Evolutionary conservation across 768 basidiomycete species (phyloP), one percentile per base, ranked within the genome.

Genomic region (Trametes sanguinea): DNA sequence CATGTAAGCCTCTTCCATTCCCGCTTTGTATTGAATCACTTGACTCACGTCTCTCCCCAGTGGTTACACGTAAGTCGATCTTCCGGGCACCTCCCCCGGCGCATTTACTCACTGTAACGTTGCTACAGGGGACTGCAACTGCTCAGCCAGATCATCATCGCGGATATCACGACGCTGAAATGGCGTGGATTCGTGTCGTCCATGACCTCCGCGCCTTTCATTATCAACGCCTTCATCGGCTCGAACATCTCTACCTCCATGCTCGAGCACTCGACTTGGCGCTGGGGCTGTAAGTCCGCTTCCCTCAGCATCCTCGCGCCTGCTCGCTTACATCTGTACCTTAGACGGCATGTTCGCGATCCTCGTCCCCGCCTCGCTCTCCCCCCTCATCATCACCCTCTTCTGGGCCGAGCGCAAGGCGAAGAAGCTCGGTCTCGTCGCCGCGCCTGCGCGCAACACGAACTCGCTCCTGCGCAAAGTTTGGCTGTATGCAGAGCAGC

Each of bases 171-270:
- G 11, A 65, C 69, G 10, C 67, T 73, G 32, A 68, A 71, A 47
- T 73, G 70, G 71, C 66, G 72, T 37, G 72, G 70, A 3, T 62
- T 85, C 27, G 78, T 85, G 30, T 77, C 76, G 6, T 74, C 74
- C 6, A 72, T 85, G 32, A 78, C 78, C 11, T 78, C 80, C 6
- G 63, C 78, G 44, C 84, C 84, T 3, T 85, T 83, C 73, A 73
- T 88, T 62, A 76, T 88, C 71, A 88, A 88, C 69, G 84, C 78
- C 2, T 87, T 86, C 68, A 75, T 88, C 59, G 85, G 85, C n/a
- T 76, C 83, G n/a, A 85, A 84, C 67, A 80, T 88, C 51, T 77
- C 83, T n/a, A 68, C 83, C 6, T 61, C 65, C 22, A 71, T 81
- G 32, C 66, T 80, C 27, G 74, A 74, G 61, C 74, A 82, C 39